Evolutionary conservation across 2,329 filamentous ascomycete species (phyloP).

Genomic region (Penicillium sp.): DNA sequence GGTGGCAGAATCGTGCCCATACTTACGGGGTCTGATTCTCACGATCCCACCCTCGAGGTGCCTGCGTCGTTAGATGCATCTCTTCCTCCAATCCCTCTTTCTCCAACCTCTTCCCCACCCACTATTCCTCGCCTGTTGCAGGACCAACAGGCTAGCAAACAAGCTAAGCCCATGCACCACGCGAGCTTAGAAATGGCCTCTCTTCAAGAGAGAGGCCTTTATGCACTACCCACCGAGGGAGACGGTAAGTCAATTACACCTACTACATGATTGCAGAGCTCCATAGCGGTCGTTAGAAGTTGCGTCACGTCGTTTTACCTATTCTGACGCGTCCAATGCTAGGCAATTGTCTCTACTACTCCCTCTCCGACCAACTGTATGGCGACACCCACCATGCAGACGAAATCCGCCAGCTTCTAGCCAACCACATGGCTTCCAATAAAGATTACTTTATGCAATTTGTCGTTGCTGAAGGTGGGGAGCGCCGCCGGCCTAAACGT

Average conservation of each 20-base stretch:
- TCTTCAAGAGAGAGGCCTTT: slow-evolving; percentile 58
- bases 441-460: slow-evolving; percentile 65
- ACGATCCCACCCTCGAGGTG: slow-evolving; percentile 10
- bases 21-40: slow-evolving; percentile 33
- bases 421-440: slow-evolving; percentile 62
- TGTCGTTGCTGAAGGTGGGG: slow-evolving; percentile 56
- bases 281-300: neutral
- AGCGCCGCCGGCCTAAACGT: slow-evolving; percentile 59
- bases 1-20: slow-evolving; percentile 47
- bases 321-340: slow-evolving; percentile 25
- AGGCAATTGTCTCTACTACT: slow-evolving; percentile 72
- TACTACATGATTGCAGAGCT: slow-evolving; percentile 6
- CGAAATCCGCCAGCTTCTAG: slow-evolving; percentile 59
- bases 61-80: neutral
- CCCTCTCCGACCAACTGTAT: slow-evolving; percentile 66
- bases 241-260: slow-evolving; percentile 54
- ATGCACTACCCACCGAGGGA: slow-evolving; percentile 59
- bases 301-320: neutral
- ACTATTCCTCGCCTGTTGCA: slow-evolving; percentile 10
- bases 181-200: slow-evolving; percentile 42
- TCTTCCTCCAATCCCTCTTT: neutral
- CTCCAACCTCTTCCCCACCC: neutral
- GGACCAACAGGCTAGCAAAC: slow-evolving; percentile 16
- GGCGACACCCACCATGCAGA: slow-evolving; percentile 58
- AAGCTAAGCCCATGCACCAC: slow-evolving; percentile 20